Base-by-base conservation (phyloP, 257 asterid species). In the Dorcoceras hygrometricum region DNA sequence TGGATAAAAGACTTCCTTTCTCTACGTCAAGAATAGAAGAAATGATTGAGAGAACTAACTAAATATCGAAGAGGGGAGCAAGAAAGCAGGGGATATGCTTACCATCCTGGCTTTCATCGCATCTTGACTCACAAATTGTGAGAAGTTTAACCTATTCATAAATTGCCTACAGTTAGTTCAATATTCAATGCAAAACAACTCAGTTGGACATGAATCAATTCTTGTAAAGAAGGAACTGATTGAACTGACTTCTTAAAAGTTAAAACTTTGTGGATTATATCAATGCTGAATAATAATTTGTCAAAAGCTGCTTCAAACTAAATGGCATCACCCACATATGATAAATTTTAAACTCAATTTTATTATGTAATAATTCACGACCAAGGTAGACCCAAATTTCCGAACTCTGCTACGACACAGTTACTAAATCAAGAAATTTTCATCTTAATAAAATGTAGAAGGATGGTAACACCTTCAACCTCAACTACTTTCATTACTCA, bases 121-220 rank as follows among this genome's bases (percentile, higher is more conserved):
- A 23, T 83, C 81, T 85, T 0, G 95, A 75, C 77, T 86, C 94
- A 71, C 98, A 93, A 55, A 93, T 72, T 20, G 96, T 93, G 65
- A 93, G 95, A 74, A 93, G 90, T 79, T 84, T 87, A 59, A 82
- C 95, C 97, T 89, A 43, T 43, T 43, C 12, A 43, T 43, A 43
- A 14, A 36, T n/a, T 43, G 65, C 57, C 63, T 46, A 39, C 2
- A 36, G 28, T 75, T 71, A 63, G 68, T 20, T 46, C 55, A 66
- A 23, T 59, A 27, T 23, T 43, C 60, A 54, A 53, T 27, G 20
- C 63, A 55, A 57, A 39, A 71, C 22, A 34, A 43, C 5, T 10
- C 66, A 26, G 24, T 61, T 61, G 12, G n/a, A 43, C 31, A 70
- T 14, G 12, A 26, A 65, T 31, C 14, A 56, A 23, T 23, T 39